Percentiles rank a stretch among this genome's conserved stretches.
phyloP scores from a whole-genome alignment of 805 yeast genomes.

The Suhomyces tanzawaensis region DNA sequence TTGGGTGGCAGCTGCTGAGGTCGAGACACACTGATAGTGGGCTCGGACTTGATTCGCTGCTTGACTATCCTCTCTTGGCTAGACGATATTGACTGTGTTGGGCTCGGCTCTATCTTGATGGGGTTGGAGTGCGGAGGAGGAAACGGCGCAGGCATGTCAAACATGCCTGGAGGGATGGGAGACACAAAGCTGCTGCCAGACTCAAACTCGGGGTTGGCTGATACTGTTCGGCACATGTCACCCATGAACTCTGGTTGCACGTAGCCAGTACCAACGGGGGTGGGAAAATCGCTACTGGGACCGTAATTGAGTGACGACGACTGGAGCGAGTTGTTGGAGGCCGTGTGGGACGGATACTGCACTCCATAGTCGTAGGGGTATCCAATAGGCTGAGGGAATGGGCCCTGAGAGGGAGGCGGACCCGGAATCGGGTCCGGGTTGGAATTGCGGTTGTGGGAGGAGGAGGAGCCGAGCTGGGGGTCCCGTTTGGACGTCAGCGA shows the following conservation, averaged over 20 bases:
- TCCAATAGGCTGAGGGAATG: not conserved
- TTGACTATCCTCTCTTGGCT: not conserved
- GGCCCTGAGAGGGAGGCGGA: not conserved
- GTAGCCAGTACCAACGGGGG: not conserved
- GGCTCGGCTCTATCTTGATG: no score
- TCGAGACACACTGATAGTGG: not conserved
- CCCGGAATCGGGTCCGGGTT: not conserved
- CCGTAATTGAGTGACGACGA: not conserved
- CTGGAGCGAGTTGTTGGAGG: not conserved
- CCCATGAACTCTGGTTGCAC: not conserved
- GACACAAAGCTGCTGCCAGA: conserved; percentile 1
- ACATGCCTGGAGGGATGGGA: conserved; percentile 1
- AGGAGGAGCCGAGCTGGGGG: not conserved
- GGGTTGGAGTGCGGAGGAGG: no score
- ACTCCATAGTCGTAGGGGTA: not conserved
- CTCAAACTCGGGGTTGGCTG: conserved; percentile 1
- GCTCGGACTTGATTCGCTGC: conserved; percentile 2
- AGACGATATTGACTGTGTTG: no score
- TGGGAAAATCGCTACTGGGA: not conserved
- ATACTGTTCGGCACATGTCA: not conserved
- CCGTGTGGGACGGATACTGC: not conserved
- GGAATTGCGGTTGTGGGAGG: not conserved
- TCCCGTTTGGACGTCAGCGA: not conserved
- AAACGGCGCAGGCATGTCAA: not conserved
- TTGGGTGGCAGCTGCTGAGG: not conserved